Evolutionary conservation across 345 rosid genomes (phyloP).

Genomic region (Corchorus capsularis): DNA sequence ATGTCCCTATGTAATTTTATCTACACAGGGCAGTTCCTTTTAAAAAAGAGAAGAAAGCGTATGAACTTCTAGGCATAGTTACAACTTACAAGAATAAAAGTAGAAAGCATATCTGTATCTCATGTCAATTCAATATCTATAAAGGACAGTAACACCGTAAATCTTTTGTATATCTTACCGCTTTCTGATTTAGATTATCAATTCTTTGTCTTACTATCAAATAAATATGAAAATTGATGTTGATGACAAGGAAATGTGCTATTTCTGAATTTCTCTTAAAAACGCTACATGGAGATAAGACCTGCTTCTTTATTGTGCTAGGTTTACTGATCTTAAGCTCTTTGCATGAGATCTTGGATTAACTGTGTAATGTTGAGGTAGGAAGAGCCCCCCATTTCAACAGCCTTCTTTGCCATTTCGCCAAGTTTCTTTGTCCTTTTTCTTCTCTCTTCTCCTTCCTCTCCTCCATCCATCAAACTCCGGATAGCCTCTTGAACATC

Average conservation of each 20-base stretch:
- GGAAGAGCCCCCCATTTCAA: constrained; percentile 36
- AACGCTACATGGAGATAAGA: not conserved
- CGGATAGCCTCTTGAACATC: constrained; percentile 25
- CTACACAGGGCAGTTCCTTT: not conserved
- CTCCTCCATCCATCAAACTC: constrained; percentile 27
- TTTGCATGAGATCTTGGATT: constrained; percentile 26
- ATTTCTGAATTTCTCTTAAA: no score
- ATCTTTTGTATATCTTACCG: not conserved
- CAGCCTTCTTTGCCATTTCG: constrained; percentile 29
- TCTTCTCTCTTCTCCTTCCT: constrained; percentile 26
- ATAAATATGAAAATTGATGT: not conserved
- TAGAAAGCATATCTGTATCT: not conserved
- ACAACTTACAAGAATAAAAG: not conserved
- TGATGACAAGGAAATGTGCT: not conserved
- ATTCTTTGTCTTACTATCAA: not conserved
- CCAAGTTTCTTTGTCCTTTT: constrained; percentile 23
- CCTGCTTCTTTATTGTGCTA: not conserved
- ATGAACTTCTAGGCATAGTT: not conserved
- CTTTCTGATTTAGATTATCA: not conserved
- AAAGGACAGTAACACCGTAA: not conserved
- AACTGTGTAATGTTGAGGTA: constrained; percentile 14
- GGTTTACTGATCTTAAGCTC: not conserved
- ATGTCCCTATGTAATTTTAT: not conserved
- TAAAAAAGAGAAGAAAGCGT: constrained; percentile 82
- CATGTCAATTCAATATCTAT: not conserved